These are phyloP conservation scores for Fusarium keratoplasticum DNA, from an alignment of 2,329 filamentous ascomycete genomes.

Conservation along the genomic window DNA sequence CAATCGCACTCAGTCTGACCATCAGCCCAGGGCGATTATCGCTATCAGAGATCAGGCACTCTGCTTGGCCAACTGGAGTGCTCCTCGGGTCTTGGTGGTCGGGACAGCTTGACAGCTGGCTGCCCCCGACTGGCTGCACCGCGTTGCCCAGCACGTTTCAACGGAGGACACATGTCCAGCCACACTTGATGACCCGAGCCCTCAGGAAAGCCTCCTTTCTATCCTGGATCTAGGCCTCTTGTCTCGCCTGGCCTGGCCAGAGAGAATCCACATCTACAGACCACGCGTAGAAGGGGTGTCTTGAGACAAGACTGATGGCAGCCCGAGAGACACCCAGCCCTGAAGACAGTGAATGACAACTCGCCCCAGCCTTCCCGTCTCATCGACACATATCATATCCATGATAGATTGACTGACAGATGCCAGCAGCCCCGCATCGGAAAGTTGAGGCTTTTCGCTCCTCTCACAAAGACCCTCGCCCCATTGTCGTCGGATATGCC, in stretches of 20 bases:
- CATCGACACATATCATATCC: slow-evolving; percentile 3
- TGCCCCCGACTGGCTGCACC: slow-evolving; percentile 46
- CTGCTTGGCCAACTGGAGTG: slow-evolving; percentile 29
- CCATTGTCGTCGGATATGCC: slow-evolving; percentile 33
- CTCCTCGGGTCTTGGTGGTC: slow-evolving; percentile 34
- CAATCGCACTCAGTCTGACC: slow-evolving; percentile 31
- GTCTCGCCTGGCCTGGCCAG: slow-evolving; percentile 33
- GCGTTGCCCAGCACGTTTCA: slow-evolving; percentile 50
- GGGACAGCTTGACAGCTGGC: slow-evolving; percentile 48
- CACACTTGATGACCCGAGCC: slow-evolving; percentile 41
- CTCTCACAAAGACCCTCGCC: slow-evolving; percentile 8
- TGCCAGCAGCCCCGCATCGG: slow-evolving; percentile 18
- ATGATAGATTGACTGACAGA: slow-evolving; percentile 20
- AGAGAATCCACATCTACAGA: slow-evolving; percentile 11
- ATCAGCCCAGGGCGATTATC: slow-evolving; percentile 30
- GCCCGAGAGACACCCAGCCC: slow-evolving; percentile 9
- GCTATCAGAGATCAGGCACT: slow-evolving; percentile 34
- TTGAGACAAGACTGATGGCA: slow-evolving; percentile 26
- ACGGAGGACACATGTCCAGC: slow-evolving; percentile 52
- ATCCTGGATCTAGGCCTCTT: slow-evolving; percentile 32
- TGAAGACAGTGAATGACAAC: slow-evolving; percentile 5
- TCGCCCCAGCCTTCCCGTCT: slow-evolving; percentile 29
- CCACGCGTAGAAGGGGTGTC: slow-evolving; percentile 21
- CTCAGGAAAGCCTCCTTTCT: slow-evolving; percentile 32
- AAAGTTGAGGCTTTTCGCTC: slow-evolving; percentile 10